Evolutionary conservation across 108 stramenopile genomes (phyloP).

Genomic region (Ochromonas danica): DNA sequence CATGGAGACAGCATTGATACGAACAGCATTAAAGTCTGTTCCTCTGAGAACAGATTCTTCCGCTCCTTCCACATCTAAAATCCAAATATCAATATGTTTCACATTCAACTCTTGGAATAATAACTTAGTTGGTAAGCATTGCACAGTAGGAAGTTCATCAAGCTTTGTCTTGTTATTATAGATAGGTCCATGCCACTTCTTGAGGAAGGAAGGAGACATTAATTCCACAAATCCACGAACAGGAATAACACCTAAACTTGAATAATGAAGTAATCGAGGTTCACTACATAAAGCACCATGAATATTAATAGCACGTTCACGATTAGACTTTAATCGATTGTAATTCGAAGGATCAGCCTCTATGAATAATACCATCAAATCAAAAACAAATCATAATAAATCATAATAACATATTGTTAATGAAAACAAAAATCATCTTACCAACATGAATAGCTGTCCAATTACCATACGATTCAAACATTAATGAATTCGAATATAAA

Average conservation of each 20-base stretch:
- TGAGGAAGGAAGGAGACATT: slow-evolving; percentile 34
- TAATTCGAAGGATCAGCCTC: slow-evolving; percentile 34
- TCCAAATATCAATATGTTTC: slow-evolving; percentile 36
- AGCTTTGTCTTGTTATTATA: slow-evolving; percentile 31
- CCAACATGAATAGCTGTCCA: slow-evolving; percentile 37
- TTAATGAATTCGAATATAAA: slow-evolving; percentile 24
- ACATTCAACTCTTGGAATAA: slow-evolving; percentile 33
- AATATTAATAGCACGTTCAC: slow-evolving; percentile 18
- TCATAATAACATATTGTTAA: neutral
- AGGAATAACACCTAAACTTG: slow-evolving; percentile 22
- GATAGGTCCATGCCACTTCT: slow-evolving; percentile 33
- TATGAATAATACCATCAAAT: neutral
- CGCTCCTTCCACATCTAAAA: slow-evolving; percentile 33
- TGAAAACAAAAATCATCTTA: neutral
- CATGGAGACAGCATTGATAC: slow-evolving; percentile 35
- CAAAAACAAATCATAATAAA: neutral
- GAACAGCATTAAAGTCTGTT: slow-evolving; percentile 13
- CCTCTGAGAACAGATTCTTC: slow-evolving; percentile 25
- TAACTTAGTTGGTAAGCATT: slow-evolving; percentile 19
- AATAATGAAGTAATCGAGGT: slow-evolving; percentile 24
- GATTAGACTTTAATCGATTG: neutral
- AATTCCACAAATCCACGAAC: slow-evolving; percentile 29
- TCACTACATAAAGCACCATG: slow-evolving; percentile 28
- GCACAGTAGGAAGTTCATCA: slow-evolving; percentile 32
- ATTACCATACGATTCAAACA: slow-evolving; percentile 29